Evolutionary conservation across 1,139 yeast genomes (phyloP).

Genomic region (Blastobotrys capitulatus): DNA sequence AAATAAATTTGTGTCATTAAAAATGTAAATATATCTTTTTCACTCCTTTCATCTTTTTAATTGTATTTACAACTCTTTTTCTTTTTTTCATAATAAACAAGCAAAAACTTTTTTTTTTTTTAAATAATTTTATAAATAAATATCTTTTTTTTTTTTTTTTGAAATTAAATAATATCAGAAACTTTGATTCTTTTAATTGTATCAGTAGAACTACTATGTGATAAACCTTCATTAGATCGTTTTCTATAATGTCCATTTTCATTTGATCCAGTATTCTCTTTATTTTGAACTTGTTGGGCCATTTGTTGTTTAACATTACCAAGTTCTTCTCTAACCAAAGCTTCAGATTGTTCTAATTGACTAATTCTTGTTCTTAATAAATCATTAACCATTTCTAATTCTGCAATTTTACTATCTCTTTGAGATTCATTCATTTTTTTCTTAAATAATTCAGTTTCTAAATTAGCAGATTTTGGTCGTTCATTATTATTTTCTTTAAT

Average conservation of each 20-base stretch:
- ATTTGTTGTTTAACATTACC: slow-evolving; percentile 26
- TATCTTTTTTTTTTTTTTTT: not conserved
- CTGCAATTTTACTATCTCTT: slow-evolving; percentile 40
- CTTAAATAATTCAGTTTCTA: not conserved
- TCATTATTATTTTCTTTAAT: slow-evolving; percentile 14
- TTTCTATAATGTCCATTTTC: slow-evolving; percentile 9
- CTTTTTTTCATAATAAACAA: too few species aligned
- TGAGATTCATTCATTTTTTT: not conserved
- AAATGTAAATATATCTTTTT: too few species aligned
- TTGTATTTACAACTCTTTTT: too few species aligned
- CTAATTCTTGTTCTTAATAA: slow-evolving; percentile 70
- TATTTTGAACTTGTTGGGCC: slow-evolving; percentile 3
- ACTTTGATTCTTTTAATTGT: slow-evolving; percentile 21
- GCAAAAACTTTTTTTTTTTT: too few species aligned
- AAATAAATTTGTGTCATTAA: too few species aligned
- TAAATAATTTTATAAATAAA: not conserved
- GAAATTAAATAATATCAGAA: slow-evolving; percentile 18
- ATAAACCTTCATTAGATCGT: not conserved
- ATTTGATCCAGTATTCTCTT: not conserved
- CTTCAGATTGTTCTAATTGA: slow-evolving; percentile 72
- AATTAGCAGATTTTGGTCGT: not conserved
- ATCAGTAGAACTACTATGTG: slow-evolving; percentile 4
- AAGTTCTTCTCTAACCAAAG: slow-evolving; percentile 27
- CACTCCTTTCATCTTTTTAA: too few species aligned
- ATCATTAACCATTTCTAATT: slow-evolving; percentile 83